Evolutionary conservation across 1,284 basidiomycete species (phyloP).

Genomic region (Cryptococcus jaspeensis): DNA sequence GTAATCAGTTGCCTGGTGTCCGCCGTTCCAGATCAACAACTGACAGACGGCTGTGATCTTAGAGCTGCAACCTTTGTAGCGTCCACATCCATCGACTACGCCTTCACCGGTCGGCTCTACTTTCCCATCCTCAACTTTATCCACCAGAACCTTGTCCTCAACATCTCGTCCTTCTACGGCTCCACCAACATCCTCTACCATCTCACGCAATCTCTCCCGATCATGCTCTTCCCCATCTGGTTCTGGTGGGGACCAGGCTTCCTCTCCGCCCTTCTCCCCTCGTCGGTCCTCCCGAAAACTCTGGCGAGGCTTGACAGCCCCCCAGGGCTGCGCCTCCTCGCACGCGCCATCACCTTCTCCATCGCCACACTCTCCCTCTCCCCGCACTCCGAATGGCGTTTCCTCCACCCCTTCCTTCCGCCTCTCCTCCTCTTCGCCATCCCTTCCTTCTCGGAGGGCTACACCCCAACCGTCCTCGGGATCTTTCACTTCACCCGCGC

Average conservation of each 20-base stretch:
- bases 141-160: slow-evolving; percentile 73
- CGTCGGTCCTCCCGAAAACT: slow-evolving; percentile 44
- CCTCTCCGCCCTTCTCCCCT: slow-evolving; percentile 24
- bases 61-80: slow-evolving; percentile 29
- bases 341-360: slow-evolving; percentile 63
- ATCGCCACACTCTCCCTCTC: slow-evolving; percentile 71
- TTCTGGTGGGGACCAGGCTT: slow-evolving; percentile 68
- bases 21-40: background rate
- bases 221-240: slow-evolving; percentile 69
- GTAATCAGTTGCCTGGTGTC: background rate
- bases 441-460: slow-evolving; percentile 63
- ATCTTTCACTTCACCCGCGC: slow-evolving; percentile 19
- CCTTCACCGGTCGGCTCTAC: slow-evolving; percentile 39
- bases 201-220: slow-evolving; percentile 77
- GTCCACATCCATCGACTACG: slow-evolving; percentile 43
- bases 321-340: slow-evolving; percentile 53
- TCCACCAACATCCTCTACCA: slow-evolving; percentile 84
- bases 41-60: slow-evolving; percentile 1
- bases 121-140: slow-evolving; percentile 63
- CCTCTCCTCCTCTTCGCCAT: slow-evolving; percentile 78
- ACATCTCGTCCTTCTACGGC: slow-evolving; percentile 96
- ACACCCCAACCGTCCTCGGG: slow-evolving; percentile 41
- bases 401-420: slow-evolving; percentile 88
- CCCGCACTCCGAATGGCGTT: slow-evolving; percentile 95
- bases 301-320: slow-evolving; percentile 34